Evolutionary conservation across 176 grass and related monocot species (phyloP).

Genomic region (Urochloa ruziziensis): DNA sequence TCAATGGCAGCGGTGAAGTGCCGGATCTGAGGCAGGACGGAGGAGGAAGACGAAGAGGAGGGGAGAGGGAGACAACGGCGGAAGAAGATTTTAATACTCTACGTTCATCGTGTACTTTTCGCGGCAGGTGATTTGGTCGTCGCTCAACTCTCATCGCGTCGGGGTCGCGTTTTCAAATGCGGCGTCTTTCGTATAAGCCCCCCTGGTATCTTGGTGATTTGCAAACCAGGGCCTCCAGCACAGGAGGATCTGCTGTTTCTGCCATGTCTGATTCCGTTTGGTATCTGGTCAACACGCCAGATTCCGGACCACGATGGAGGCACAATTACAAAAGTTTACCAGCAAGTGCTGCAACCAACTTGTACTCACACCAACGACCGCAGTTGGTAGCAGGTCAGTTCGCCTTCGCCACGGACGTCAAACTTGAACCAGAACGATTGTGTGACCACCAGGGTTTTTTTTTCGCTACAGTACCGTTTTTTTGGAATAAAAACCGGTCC

Average conservation of each 20-base stretch:
- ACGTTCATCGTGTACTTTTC: conserved; percentile 15
- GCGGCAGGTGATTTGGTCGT: conserved; percentile 14
- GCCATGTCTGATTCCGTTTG: background rate
- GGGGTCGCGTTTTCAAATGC: conserved; percentile 17
- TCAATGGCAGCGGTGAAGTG: background rate
- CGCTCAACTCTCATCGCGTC: conserved; percentile 1
- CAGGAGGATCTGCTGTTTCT: background rate
- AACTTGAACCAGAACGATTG: background rate
- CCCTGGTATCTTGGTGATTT: background rate
- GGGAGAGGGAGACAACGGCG: background rate
- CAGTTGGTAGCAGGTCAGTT: background rate
- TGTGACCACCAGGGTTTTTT: too few species aligned
- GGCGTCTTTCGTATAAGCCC: background rate
- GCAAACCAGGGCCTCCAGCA: background rate
- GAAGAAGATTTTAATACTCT: conserved; percentile 12
- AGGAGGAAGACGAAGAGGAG: background rate
- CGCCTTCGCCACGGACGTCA: background rate
- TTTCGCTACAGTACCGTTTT: too few species aligned
- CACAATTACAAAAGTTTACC: too few species aligned
- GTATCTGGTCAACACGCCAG: background rate
- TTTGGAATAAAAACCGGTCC: too few species aligned
- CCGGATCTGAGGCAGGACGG: conserved; percentile 35
- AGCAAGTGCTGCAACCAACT: too few species aligned
- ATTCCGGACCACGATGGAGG: too few species aligned
- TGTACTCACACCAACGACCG: background rate